Evolutionary conservation across 441 rosid genomes (phyloP).

Genomic region (Erodium trifolium): DNA sequence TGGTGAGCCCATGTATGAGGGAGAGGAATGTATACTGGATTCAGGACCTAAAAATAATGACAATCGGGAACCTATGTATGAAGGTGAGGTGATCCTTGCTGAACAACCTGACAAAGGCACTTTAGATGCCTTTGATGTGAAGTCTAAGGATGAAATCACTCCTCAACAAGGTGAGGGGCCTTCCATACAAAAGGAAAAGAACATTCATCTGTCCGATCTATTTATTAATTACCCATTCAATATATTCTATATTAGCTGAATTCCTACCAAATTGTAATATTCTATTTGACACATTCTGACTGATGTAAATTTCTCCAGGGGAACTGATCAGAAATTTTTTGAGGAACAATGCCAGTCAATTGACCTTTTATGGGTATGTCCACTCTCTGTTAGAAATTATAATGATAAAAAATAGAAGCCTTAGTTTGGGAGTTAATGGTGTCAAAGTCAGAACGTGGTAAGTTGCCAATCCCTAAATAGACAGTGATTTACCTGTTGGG

Average conservation of each 20-base stretch:
- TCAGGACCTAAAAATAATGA: conserved; percentile 42
- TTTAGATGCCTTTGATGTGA: conserved; percentile 30
- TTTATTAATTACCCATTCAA: conserved; percentile 12
- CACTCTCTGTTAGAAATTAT: conserved; percentile 15
- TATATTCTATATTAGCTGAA: conserved; percentile 5
- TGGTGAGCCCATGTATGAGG: conserved; percentile 92
- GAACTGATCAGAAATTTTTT: conserved; percentile 68
- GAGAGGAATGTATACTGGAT: conserved; percentile 82
- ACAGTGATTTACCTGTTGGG: not conserved
- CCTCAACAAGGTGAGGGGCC: conserved; percentile 51
- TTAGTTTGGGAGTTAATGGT: not conserved
- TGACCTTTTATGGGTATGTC: conserved; percentile 81
- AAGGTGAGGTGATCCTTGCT: conserved; percentile 93
- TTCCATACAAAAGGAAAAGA: conserved; percentile 10
- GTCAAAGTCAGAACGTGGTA: not conserved
- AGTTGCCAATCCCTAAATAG: not conserved
- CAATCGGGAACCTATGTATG: conserved; percentile 76
- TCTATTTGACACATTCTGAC: conserved; percentile 13
- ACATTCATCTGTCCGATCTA: not conserved
- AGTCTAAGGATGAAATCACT: conserved; percentile 49
- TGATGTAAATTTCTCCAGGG: conserved; percentile 40
- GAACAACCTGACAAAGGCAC: conserved; percentile 51
- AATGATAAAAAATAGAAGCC: not conserved
- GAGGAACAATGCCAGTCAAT: conserved; percentile 78
- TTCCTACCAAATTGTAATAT: not conserved